Base-by-base conservation (phyloP, 371 early-diverging fungal species). In the Synchytrium microbalum region DNA sequence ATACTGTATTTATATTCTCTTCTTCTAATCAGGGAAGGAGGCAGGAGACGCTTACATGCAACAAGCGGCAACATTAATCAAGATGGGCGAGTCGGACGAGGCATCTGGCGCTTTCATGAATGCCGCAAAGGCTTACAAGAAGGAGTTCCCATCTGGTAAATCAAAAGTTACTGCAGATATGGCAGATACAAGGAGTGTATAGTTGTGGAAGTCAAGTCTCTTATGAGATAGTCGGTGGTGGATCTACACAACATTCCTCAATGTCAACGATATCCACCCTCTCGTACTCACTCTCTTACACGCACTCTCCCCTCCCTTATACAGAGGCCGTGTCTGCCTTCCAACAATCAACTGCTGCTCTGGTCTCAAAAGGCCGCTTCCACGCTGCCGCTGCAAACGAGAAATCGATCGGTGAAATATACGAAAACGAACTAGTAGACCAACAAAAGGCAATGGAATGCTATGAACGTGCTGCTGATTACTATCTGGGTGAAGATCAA, bases 331-430 rank as follows among this genome's bases (percentile, higher is more conserved):
- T 95, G 60, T 65, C 70, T 2, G 77, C 87, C 1, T 78, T 93
- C 13, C 69, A 86, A 58, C 72, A 79, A 46, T 95, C 95, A 0
- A 87, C 93, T 8, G 68, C 66, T 23, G 83, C 94, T 31, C 81
- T 93, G 62, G 88, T 84, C 24, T 87, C 90, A 64, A 71, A 76
- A 31, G 92, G 95, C n/a, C 79, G 91, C 32, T 96, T 97, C 79
- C 84, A 88, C 62, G 80, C 84, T 2, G 97, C 97, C 23, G 97
- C 97, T 13, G 83, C 82, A 57, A 92, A 96, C 68, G 87, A 92
- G 72, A 93, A 94, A 71, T 91, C 92, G 64, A 87, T 97, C 70
- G 97, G 94, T 23, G 86, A 88, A 68, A 90, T 93, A 54, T 94
- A 91, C 75, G 97, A 97, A 68, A 79, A 81, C 10, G 95, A 95